Conservation (phyloP, 1,139 yeast genomes). For the Hanseniaspora uvarum region DNA sequence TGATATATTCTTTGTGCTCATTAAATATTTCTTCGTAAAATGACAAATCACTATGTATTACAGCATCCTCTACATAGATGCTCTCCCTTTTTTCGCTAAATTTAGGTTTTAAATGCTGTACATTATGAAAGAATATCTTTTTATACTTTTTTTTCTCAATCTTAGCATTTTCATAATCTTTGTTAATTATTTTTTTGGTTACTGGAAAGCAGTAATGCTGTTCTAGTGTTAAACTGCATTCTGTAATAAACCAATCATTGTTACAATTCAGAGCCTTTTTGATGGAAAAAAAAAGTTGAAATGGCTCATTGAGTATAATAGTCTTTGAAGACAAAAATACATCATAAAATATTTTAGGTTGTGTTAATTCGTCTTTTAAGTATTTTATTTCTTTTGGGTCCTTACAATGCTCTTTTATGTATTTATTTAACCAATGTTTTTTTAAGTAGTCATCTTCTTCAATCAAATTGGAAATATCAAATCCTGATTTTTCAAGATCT, state of each 20-base stretch:
- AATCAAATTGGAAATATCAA: not conserved
- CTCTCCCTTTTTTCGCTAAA: not conserved
- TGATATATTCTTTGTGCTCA: not conserved
- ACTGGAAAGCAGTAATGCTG: slow-evolving; percentile 14
- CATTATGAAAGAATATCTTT: slow-evolving; percentile 1
- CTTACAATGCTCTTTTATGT: not conserved
- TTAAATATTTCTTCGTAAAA: not conserved
- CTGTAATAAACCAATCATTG: slow-evolving; percentile 12
- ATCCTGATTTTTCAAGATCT: not conserved
- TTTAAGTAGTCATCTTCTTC: slow-evolving; percentile 10
- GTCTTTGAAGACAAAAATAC: slow-evolving; percentile 13
- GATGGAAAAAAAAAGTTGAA: slow-evolving; percentile 8
- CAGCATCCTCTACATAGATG: not conserved
- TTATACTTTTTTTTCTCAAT: slow-evolving; percentile 5
- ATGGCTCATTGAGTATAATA: slow-evolving; percentile 13
- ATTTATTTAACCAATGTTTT: not conserved
- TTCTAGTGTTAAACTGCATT: slow-evolving; percentile 2
- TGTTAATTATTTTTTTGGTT: not conserved
- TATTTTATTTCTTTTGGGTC: not conserved
- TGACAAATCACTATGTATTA: slow-evolving; percentile 2
- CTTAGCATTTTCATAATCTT: not conserved
- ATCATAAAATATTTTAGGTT: slow-evolving; percentile 8
- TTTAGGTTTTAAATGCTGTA: not conserved
- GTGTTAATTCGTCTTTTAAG: not conserved
- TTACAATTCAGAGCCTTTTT: not conserved